Conservation (phyloP, 306 rosid species). For the Dryas octopetala region DNA sequence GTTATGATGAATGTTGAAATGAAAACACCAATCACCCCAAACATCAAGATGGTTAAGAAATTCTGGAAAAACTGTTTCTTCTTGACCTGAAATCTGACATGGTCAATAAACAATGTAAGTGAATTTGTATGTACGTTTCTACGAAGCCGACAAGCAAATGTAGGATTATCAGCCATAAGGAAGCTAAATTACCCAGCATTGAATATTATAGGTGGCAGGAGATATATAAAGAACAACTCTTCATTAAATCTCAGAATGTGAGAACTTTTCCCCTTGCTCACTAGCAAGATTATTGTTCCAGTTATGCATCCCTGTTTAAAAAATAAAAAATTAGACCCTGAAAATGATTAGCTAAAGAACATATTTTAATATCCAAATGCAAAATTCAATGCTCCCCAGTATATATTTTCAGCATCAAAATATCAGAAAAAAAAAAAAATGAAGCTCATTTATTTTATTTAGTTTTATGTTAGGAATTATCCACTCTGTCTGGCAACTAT, state of each 20-base stretch:
- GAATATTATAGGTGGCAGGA: slow-evolving; percentile 93
- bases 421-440: too few species aligned
- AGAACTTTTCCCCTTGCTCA: slow-evolving; percentile 74
- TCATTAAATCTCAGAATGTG: slow-evolving; percentile 71
- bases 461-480: too few species aligned
- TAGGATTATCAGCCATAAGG: slow-evolving; percentile 9
- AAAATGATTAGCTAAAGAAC: neutral
- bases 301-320: slow-evolving; percentile 57
- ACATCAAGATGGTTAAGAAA: slow-evolving; percentile 81
- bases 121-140: neutral
- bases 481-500: too few species aligned
- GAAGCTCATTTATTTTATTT: too few species aligned
- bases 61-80: slow-evolving; percentile 89
- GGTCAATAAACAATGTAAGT: neutral
- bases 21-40: slow-evolving; percentile 84
- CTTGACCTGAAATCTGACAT: slow-evolving; percentile 91
- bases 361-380: neutral
- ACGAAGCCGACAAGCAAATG: neutral
- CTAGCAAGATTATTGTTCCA: slow-evolving; percentile 56
- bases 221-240: slow-evolving; percentile 90
- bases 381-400: neutral
- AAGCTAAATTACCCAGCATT: slow-evolving; percentile 75
- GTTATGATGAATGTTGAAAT: slow-evolving; percentile 64
- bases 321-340: neutral
- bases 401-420: neutral